Conservation (phyloP, 768 basidiomycete species). For the Calocera viscosa region DNA sequence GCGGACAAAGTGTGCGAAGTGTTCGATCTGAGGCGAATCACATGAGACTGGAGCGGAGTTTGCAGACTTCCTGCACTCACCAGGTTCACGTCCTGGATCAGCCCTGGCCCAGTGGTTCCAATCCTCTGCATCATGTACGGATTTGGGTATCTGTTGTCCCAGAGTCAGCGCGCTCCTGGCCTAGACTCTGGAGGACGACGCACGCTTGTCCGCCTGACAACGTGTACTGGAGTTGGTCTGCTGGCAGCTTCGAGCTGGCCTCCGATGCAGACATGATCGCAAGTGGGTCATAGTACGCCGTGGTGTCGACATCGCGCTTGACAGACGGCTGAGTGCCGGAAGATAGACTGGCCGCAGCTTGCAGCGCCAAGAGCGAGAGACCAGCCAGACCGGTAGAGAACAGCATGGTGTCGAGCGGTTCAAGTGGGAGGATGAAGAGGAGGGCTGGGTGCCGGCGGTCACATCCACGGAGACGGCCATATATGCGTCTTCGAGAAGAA, state of each 20-base stretch:
- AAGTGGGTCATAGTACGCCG: background rate
- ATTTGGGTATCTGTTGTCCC: background rate
- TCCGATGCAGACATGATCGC: background rate
- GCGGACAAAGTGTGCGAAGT: background rate
- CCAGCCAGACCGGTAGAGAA: background rate
- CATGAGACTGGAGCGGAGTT: background rate
- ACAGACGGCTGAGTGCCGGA: too few species aligned
- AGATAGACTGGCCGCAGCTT: background rate
- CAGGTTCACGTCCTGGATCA: conserved; percentile 1
- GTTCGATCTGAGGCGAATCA: background rate
- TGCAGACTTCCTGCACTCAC: background rate
- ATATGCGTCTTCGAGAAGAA: background rate
- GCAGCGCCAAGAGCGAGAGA: background rate
- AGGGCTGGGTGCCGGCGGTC: background rate
- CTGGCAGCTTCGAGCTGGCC: background rate
- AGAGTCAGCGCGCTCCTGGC: background rate
- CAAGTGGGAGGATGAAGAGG: background rate
- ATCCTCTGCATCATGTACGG: conserved; percentile 2
- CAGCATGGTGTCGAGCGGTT: background rate
- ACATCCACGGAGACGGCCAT: too few species aligned
- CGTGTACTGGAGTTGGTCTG: background rate
- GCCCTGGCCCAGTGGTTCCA: background rate
- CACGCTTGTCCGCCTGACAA: background rate
- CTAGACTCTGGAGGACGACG: background rate
- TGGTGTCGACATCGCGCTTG: conserved; percentile 2